These are phyloP conservation scores for Capronia americana DNA, from an alignment of 2,329 filamentous ascomycete species.

Conservation along the genomic window DNA sequence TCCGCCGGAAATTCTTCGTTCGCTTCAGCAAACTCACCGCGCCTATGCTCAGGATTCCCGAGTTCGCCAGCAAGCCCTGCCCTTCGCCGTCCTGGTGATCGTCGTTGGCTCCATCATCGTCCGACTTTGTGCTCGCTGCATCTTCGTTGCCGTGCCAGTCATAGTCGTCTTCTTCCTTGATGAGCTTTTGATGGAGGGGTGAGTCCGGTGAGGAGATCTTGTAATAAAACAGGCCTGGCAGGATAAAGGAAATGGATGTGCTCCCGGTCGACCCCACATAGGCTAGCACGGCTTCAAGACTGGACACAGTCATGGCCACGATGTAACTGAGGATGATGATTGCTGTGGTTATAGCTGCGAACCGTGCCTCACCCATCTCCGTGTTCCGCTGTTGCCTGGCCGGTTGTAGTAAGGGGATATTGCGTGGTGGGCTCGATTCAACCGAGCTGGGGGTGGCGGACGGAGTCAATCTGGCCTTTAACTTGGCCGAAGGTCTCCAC, in stretches of 20 bases:
- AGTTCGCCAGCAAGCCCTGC: slow-evolving; percentile 46
- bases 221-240: slow-evolving; percentile 96
- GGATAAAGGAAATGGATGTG: slow-evolving; percentile 95
- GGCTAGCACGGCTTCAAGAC: slow-evolving; percentile 86
- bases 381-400: slow-evolving; percentile 51
- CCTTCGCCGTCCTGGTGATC: slow-evolving; percentile 55
- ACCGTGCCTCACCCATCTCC: slow-evolving; percentile 83
- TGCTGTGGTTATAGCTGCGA: slow-evolving; percentile 83
- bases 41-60: slow-evolving; percentile 59
- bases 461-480: slow-evolving; percentile 41
- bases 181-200: slow-evolving; percentile 79
- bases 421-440: slow-evolving; percentile 49
- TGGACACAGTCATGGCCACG: slow-evolving; percentile 88
- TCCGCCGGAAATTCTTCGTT: slow-evolving; percentile 68
- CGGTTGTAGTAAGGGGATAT: slow-evolving; percentile 49
- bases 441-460: slow-evolving; percentile 44
- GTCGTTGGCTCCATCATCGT: slow-evolving; percentile 52
- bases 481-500: slow-evolving; percentile 71
- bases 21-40: slow-evolving; percentile 50
- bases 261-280: slow-evolving; percentile 95
- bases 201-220: slow-evolving; percentile 94
- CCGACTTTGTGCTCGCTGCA: slow-evolving; percentile 39
- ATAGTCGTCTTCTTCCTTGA: slow-evolving; percentile 86
- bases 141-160: slow-evolving; percentile 61
- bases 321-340: slow-evolving; percentile 86